Base-by-base conservation (phyloP, 2,329 filamentous ascomycete species). In the Talaromyces sp. region DNA sequence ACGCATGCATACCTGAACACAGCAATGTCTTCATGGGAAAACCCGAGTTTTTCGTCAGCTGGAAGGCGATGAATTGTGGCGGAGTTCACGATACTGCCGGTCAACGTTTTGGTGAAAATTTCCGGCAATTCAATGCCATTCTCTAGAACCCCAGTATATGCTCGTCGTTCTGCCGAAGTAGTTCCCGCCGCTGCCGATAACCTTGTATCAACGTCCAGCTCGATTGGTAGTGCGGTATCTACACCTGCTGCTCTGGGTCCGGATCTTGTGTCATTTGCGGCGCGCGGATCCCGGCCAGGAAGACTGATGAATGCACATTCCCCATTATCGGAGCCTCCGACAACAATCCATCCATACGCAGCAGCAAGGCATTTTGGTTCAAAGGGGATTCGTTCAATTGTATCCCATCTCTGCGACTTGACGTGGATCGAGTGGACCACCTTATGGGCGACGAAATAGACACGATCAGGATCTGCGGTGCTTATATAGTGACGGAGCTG, bases 361-460 rank as follows among this genome's bases (percentile, higher is more conserved):
- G 92, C 90, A n/a, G 92, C 90, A 7, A 97, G 86, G 76, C 94
- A 98, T 79, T 91, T 87, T n/a, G 93, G 85, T 66, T 87, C 84
- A 60, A 89, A 95, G 69, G 84, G 87, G 69, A 93, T 82, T 35
- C 88, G 82, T 61, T 87, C 91, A 76, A 91, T 87, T 67, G 86
- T 89, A 79, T 90, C 91, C 80, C 87, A 89, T 82, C 88, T 90
- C 75, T 83, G 87, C 70, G 86, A 88, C 66, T 79, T 85, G 66
- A 89, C 87, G 72, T 93, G 86, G 64, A 94, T 85, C 41, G 86
- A 85, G 72, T 90, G 89, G 60, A 92, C 89, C 86, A 92, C 87
- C 72, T 84, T 81, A 65, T 90, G 90, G 69, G 88, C 88, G 41
- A 93, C 93, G 73, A 96, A 96, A 82, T 96, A 97, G 69, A 98